Evolutionary conservation across 441 rosid genomes (phyloP).

Genomic region (Mallotus japonicus): DNA sequence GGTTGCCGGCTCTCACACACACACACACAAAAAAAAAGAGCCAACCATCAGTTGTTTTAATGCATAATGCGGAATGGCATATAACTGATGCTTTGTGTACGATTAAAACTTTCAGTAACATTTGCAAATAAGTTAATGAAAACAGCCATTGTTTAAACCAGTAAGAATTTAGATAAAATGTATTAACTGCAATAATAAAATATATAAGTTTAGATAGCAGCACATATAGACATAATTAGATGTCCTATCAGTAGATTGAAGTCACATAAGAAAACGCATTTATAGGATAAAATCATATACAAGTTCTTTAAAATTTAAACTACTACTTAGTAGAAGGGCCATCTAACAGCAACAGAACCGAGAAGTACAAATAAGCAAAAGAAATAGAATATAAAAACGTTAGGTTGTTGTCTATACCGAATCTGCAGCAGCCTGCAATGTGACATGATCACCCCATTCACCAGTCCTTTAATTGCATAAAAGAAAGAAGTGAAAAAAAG

Average conservation of each 20-base stretch:
- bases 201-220: not conserved
- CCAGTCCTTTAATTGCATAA: constrained; percentile 48
- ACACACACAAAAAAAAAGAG: no score
- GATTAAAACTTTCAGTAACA: not conserved
- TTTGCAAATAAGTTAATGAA: not conserved
- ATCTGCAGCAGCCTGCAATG: constrained; percentile 94
- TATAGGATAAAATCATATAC: not conserved
- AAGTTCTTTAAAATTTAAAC: not conserved
- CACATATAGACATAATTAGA: not conserved
- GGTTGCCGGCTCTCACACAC: no score
- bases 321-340: not conserved
- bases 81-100: not conserved
- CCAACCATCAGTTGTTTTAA: no score
- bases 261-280: not conserved
- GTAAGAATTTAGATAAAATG: not conserved
- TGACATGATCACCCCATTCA: constrained; percentile 95
- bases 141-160: not conserved
- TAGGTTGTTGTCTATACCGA: constrained; percentile 36
- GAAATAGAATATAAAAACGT: not conserved
- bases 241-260: no score
- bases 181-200: not conserved
- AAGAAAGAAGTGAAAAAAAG: not conserved
- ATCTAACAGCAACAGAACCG: not conserved
- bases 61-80: not conserved
- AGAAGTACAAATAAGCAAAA: not conserved